phyloP scores from a whole-genome alignment of 805 yeast genomes.

The Candida krabiensis region DNA sequence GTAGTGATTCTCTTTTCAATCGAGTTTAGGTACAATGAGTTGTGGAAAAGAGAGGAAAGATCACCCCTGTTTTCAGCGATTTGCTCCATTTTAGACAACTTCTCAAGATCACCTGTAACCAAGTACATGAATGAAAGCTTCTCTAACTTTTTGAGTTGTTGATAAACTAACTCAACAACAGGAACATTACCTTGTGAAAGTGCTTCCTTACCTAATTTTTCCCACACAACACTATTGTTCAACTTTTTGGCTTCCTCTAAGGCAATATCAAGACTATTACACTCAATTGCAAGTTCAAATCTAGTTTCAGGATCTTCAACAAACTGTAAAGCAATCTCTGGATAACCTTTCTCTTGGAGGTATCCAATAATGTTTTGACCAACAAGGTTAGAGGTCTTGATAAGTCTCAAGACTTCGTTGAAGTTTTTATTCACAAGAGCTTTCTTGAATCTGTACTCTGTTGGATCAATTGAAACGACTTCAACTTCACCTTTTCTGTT shows the following conservation, averaged over 20 bases:
- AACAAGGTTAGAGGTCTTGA: conserved; percentile 84
- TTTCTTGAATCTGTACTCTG: conserved; percentile 94
- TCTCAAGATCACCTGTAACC: conserved; percentile 74
- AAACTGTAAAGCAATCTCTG: conserved; percentile 95
- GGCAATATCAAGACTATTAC: conserved; percentile 88
- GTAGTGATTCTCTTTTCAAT: conserved; percentile 72
- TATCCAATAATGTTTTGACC: conserved; percentile 97
- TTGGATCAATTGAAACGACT: conserved; percentile 80
- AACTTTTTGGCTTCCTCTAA: conserved; percentile 80
- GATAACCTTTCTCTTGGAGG: conserved; percentile 91
- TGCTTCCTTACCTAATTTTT: conserved; percentile 81
- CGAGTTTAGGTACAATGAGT: conserved; percentile 74
- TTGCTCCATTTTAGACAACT: conserved; percentile 79
- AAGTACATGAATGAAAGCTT: conserved; percentile 87
- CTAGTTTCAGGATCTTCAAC: conserved; percentile 96
- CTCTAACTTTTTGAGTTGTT: conserved; percentile 82
- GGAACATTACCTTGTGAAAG: conserved; percentile 84
- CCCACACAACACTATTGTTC: conserved; percentile 72
- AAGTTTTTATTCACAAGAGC: conserved; percentile 89
- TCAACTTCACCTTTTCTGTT: conserved; percentile 85
- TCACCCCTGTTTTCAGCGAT: conserved; percentile 91
- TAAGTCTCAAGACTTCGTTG: conserved; percentile 86
- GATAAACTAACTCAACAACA: conserved; percentile 83
- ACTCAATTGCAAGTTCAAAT: conserved; percentile 92
- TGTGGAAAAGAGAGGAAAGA: conserved; percentile 74